A percentile compares a stretch with the other conserved stretches of the same genome.
These are phyloP conservation scores for Fraxinus latifolia DNA, from an alignment of 305 asterid genomes.

Conservation along the genomic window DNA sequence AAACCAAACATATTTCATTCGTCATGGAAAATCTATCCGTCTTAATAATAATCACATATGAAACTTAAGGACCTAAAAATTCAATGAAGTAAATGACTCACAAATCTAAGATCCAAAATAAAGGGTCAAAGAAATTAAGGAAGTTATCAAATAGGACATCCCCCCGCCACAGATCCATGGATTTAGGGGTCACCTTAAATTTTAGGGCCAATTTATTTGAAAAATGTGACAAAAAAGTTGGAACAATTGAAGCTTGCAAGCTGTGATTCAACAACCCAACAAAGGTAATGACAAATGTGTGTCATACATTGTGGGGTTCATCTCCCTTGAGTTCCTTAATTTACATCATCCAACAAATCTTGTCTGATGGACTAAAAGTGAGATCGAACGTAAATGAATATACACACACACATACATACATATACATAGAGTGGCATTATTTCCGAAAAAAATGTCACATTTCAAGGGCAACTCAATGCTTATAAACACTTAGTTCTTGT, in stretches of 20 bases:
- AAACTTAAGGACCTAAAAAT: not conserved
- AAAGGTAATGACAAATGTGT: not conserved
- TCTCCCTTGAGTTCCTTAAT: not conserved
- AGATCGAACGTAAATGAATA: not conserved
- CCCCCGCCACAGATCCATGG: constrained; percentile 4
- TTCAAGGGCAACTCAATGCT: not conserved
- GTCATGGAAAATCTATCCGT: not conserved
- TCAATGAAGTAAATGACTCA: not conserved
- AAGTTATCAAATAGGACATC: constrained; percentile 14
- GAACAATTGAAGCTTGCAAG: not conserved
- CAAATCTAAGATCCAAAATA: constrained; percentile 23
- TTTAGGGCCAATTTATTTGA: constrained; percentile 41
- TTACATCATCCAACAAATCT: not conserved
- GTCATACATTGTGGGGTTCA: not conserved
- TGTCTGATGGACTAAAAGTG: not conserved
- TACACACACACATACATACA: no score
- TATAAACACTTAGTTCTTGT: no score
- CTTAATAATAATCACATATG: not conserved
- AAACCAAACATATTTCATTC: not conserved
- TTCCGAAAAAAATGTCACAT: not conserved
- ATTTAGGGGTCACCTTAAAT: constrained; percentile 26
- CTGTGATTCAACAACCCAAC: not conserved
- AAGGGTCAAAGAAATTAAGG: constrained; percentile 9
- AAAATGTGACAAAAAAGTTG: constrained; percentile 22
- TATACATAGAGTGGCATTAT: no score